Conservation (phyloP, 2,329 filamentous ascomycete species). For the Bipolaris sorokiniana region DNA sequence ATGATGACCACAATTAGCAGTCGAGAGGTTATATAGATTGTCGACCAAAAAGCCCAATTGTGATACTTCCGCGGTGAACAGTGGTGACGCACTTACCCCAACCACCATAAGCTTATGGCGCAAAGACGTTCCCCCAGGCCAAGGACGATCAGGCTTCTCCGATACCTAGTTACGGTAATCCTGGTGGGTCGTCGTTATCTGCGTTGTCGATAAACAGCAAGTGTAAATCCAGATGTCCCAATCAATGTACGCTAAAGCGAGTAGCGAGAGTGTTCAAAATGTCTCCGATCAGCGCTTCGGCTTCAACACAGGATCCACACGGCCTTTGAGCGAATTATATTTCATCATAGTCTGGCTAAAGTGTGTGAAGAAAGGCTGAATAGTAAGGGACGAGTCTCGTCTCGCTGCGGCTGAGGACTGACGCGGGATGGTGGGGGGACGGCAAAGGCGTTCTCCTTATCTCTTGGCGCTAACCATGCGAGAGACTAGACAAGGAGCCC, state of each 20-base stretch:
- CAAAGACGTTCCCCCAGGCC: constrained; percentile 26
- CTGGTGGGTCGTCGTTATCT: constrained; percentile 39
- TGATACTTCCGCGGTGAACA: constrained; percentile 46
- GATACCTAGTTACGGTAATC: constrained; percentile 20
- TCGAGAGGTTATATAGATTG: constrained; percentile 34
- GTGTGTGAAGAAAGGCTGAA: constrained; percentile 19
- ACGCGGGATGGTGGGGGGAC: constrained; percentile 43
- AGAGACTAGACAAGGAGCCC: constrained; percentile 28
- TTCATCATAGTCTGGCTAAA: constrained; percentile 13
- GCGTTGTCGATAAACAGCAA: constrained; percentile 19
- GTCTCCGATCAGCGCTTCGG: constrained; percentile 29
- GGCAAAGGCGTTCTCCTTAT: constrained; percentile 44
- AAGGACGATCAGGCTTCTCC: constrained; percentile 34
- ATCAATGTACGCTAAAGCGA: constrained; percentile 25
- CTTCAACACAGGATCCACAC: constrained; percentile 16
- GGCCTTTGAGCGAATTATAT: constrained; percentile 14
- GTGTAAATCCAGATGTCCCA: constrained; percentile 16
- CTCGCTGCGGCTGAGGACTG: constrained; percentile 23
- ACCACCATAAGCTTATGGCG: constrained; percentile 27
- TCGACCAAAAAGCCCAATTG: constrained; percentile 21
- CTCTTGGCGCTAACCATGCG: constrained; percentile 38
- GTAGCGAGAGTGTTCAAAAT: constrained; percentile 11
- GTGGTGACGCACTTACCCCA: constrained; percentile 33
- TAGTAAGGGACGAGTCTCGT: constrained; percentile 22
- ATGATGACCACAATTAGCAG: constrained; percentile 18